Base-by-base conservation (phyloP, 805 yeast genomes). In the Teunomyces kruisii region DNA sequence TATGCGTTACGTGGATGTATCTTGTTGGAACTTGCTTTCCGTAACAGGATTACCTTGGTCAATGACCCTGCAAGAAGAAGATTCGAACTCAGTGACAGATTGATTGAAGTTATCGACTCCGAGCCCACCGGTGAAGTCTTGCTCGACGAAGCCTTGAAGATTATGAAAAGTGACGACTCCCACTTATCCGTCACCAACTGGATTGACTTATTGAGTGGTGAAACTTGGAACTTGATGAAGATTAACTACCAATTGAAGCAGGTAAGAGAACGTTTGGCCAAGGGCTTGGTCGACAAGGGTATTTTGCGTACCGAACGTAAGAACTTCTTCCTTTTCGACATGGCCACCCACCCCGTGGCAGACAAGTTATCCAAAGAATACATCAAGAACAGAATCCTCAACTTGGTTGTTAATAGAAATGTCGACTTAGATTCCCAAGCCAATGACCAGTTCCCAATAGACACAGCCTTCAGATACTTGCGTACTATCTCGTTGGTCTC, bases 261-360 rank as follows among this genome's bases (percentile, higher is more conserved):
- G 70, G 99, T 94, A 4, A 82, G 99, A 61, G 99, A 94, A 68
- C 79, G 99, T 56, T 75, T 94, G 52, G 96, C 97, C 44, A 94
- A 94, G 68, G 99, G 99, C 0, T 75, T 94, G 43, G 99, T 95
- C 31, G 99, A 94, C 66, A 94, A 94, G 70, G 98, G 99, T 16
- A 84, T 94, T 38, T 77, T 95, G 59, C 84, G 97, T 70, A 94
- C 99, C 6, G 99, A 94, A 67, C 82, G 96, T 65, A 89, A 91
- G 64, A 94, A 89, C 70, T 94, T 94, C 63, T 81, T 94, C 58
- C 72, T 94, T 43, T 94, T 94, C 57, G 99, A 94, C 66, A 94
- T 94, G 97, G 96, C 99, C 26, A 94, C 99, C 7, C 99, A 95
- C 67, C 99, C 99, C 6, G 80, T 94, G 10, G 85, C 91, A 27